Percentiles rank a stretch among this genome's conserved stretches.
These are phyloP conservation scores for Ehretia macrophylla DNA, from an alignment of 257 asterid genomes.

Conservation along the genomic window DNA sequence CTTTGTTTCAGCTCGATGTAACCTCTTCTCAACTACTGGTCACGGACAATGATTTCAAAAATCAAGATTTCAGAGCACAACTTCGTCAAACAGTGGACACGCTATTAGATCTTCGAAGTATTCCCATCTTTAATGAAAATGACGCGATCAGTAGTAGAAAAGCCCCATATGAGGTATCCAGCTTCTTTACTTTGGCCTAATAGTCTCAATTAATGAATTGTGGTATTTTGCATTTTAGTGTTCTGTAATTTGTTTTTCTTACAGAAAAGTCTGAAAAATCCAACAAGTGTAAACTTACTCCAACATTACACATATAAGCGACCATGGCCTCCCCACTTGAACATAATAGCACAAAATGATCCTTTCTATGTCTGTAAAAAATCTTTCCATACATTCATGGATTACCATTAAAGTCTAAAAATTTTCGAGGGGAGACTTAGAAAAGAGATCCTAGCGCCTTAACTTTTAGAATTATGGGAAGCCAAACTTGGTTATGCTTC, in stretches of 20 bases:
- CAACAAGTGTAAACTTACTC: background rate
- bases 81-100: conserved; percentile 64
- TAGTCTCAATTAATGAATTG: conserved; percentile 5
- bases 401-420: too few relatives aligned
- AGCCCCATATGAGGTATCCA: conserved; percentile 68
- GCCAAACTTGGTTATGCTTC: too few relatives aligned
- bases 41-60: conserved; percentile 77
- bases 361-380: too few relatives aligned
- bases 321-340: too few relatives aligned
- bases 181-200: conserved; percentile 8
- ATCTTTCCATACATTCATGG: too few relatives aligned
- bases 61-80: conserved; percentile 61
- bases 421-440: too few relatives aligned
- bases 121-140: conserved; percentile 84
- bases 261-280: too few relatives aligned
- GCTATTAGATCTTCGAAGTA: conserved; percentile 52
- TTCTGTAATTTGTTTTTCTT: background rate
- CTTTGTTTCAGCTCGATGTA: conserved; percentile 79
- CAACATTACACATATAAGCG: too few relatives aligned
- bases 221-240: too few relatives aligned
- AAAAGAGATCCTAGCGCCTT: too few relatives aligned
- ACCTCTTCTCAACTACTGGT: conserved; percentile 82
- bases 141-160: conserved; percentile 85
- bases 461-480: too few relatives aligned
- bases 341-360: too few relatives aligned